Conservation (phyloP, 805 yeast species). For the Maudiozyma barnettii region DNA sequence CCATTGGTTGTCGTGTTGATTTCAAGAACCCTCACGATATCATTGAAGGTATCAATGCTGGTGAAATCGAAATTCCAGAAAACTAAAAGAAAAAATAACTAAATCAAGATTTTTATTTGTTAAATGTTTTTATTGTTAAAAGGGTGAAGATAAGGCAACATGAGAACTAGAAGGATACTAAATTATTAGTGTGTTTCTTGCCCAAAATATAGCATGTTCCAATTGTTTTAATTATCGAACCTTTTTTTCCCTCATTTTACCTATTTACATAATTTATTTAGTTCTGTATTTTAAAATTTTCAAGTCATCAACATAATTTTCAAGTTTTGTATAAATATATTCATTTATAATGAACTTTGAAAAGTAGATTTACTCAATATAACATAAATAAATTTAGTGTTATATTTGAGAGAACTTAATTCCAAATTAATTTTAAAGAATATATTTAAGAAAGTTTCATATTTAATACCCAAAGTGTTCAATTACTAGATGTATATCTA, state of each 20-base stretch:
- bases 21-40: constrained; percentile 99
- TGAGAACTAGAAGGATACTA: not conserved
- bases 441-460: too few species aligned
- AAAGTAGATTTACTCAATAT: not conserved
- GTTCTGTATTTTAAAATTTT: not conserved
- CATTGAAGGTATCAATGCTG: constrained; percentile 96
- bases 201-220: not conserved
- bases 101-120: constrained; percentile 4
- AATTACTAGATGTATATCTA: too few species aligned
- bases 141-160: too few species aligned
- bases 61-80: constrained; percentile 72
- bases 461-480: too few species aligned
- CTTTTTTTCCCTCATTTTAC: not conserved
- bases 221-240: not conserved
- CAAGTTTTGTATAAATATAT: too few species aligned
- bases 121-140: constrained; percentile 3
- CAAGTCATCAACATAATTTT: not conserved
- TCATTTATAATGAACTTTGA: not conserved
- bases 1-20: constrained; percentile 98
- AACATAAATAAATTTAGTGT: too few species aligned
- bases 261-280: not conserved
- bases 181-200: not conserved
- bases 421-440: too few species aligned
- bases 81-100: constrained; percentile 17
- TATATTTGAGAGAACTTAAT: too few species aligned